These are phyloP conservation scores for Ceratobasidium sp. DNA, from an alignment of 1,284 basidiomycete genomes.

Conservation along the genomic window DNA sequence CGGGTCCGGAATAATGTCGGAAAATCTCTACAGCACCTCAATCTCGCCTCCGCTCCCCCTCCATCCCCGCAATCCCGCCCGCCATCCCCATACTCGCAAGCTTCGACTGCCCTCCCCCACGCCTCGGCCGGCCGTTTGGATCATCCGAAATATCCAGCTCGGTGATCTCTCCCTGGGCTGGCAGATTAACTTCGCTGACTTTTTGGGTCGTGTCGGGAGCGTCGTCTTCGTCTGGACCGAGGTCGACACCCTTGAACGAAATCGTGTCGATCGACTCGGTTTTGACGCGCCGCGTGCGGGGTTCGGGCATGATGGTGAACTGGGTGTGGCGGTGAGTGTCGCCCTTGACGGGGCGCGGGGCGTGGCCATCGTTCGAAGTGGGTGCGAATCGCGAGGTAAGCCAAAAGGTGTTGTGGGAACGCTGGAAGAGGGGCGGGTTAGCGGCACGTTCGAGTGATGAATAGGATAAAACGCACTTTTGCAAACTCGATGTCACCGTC, in stretches of 20 bases:
- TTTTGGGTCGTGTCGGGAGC: neutral
- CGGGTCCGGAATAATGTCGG: too few relatives aligned
- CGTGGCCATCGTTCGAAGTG: neutral
- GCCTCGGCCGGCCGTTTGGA: neutral
- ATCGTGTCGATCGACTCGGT: constrained; percentile 26
- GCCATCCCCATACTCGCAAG: constrained; percentile 35
- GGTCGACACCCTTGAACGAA: constrained; percentile 25
- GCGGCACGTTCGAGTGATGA: neutral
- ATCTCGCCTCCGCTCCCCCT: neutral
- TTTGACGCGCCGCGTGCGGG: constrained; percentile 31
- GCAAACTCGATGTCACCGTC: constrained; percentile 41
- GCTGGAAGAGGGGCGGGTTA: neutral
- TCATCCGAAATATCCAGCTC: neutral
- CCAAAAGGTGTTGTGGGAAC: constrained; percentile 30
- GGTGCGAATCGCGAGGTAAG: constrained; percentile 25
- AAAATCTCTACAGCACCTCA: neutral
- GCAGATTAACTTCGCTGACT: constrained; percentile 18
- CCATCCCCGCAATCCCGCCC: constrained; percentile 14
- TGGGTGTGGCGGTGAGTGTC: constrained; percentile 38
- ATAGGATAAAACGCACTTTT: constrained; percentile 1
- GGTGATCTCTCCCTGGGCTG: neutral
- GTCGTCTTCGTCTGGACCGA: constrained; percentile 17
- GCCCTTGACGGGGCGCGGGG: constrained; percentile 4
- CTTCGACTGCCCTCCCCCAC: constrained; percentile 26
- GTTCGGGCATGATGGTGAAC: constrained; percentile 40